These are phyloP conservation scores for Peniophora sp. DNA, from an alignment of 1,284 basidiomycete genomes.

Conservation along the genomic window DNA sequence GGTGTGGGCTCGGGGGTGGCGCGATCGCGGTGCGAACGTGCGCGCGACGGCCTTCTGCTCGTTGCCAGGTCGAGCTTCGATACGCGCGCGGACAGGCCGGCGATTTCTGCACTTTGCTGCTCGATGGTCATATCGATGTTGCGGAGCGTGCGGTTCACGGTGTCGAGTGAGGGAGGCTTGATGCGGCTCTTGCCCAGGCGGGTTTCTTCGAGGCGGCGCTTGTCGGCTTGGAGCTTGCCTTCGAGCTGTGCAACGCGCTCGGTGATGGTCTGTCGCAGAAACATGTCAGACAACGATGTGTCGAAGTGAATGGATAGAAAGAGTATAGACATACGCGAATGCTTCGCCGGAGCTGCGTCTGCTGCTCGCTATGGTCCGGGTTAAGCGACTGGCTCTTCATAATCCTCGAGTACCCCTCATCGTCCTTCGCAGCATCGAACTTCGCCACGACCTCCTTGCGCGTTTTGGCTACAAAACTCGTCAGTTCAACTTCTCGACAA, in stretches of 20 bases:
- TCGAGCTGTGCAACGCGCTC: slow-evolving; percentile 75
- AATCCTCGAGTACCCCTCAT: slow-evolving; percentile 76
- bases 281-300: too few species aligned
- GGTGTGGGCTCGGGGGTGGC: slow-evolving; percentile 28
- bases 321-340: slow-evolving; percentile 44
- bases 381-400: slow-evolving; percentile 75
- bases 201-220: slow-evolving; percentile 42
- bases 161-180: slow-evolving; percentile 78
- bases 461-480: slow-evolving; percentile 45
- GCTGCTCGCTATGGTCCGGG: slow-evolving; percentile 82
- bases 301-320: too few species aligned
- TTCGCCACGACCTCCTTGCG: slow-evolving; percentile 68
- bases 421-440: slow-evolving; percentile 67
- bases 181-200: background rate
- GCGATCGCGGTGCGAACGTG: slow-evolving; percentile 27
- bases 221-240: slow-evolving; percentile 58
- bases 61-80: slow-evolving; percentile 40
- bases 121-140: slow-evolving; percentile 71
- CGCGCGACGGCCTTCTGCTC: slow-evolving; percentile 5
- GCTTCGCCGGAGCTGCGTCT: slow-evolving; percentile 62
- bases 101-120: slow-evolving; percentile 55
- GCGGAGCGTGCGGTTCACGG: slow-evolving; percentile 74
- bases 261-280: slow-evolving; percentile 42
- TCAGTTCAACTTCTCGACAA: background rate
- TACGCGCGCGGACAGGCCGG: slow-evolving; percentile 46